Evolutionary conservation across 495 filamentous ascomycete species (phyloP).

Genomic region (Trichoderma gamsii): DNA sequence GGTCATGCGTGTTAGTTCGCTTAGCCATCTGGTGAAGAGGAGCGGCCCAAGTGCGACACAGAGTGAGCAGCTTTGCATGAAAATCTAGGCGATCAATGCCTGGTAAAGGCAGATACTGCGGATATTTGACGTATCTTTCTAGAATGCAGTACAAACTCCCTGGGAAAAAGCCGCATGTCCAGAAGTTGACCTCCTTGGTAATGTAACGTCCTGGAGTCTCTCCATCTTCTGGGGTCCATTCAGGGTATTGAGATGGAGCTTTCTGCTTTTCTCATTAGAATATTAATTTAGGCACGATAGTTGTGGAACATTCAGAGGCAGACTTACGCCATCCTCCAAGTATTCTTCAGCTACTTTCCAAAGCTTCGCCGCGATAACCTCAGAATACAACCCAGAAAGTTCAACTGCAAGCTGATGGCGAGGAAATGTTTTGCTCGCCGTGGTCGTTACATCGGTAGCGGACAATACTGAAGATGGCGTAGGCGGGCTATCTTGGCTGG

Average conservation of each 20-base stretch:
- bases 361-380: background rate
- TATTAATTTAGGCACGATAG: background rate
- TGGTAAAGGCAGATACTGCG: slow-evolving; percentile 17
- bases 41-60: slow-evolving; percentile 34
- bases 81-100: background rate
- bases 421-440: background rate
- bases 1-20: slow-evolving; percentile 37
- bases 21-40: slow-evolving; percentile 34
- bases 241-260: slow-evolving; percentile 23
- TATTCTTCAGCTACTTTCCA: background rate
- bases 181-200: slow-evolving; percentile 32
- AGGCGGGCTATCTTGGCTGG: background rate
- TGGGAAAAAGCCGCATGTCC: slow-evolving; percentile 43
- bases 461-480: background rate
- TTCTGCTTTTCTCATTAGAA: background rate
- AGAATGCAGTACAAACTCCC: slow-evolving; percentile 29
- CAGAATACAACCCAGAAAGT: background rate
- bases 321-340: background rate
- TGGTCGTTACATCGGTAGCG: background rate
- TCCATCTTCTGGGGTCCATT: slow-evolving; percentile 27
- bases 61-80: slow-evolving; percentile 15
- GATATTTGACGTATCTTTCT: slow-evolving; percentile 31
- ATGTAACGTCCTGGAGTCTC: slow-evolving; percentile 24
- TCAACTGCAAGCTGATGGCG: background rate
- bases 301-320: background rate